Evolutionary conservation across 345 rosid genomes (phyloP), one percentile per base, ranked within the genome.

Genomic region (Laguncularia racemosa): DNA sequence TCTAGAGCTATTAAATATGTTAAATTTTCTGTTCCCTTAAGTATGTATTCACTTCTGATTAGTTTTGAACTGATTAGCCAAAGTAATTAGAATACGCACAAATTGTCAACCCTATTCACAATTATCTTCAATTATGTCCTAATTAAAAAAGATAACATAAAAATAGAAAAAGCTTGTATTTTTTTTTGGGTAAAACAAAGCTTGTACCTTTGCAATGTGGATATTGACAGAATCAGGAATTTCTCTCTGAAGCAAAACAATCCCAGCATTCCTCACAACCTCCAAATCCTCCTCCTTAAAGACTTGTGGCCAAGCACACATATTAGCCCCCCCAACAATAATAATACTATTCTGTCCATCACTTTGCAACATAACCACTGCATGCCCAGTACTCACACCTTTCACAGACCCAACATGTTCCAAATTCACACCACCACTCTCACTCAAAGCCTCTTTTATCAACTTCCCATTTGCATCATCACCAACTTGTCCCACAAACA

Each of bases 291-390:
- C 73, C 48, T 78, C 79, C 16, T 69, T 48, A 46, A 89, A 71
- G 46, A 20, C 66, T 48, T 75, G 78, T 46, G 97, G 91, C 97
- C 99, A 93, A 26, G 73, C 76, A 50, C 66, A 75, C 91, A 79
- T 89, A 56, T 93, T 89, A 19, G 97, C 85, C 13, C 99, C 97
- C 57, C 97, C 97, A 26, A 89, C 92, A 55, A 93, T 89, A 44
- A 93, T 85, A 46, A 93, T 93, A 46, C 96, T 89, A 58, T 93
- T 93, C 76, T 89, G 86, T 55, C 99, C 97, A 67, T 80, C 82
- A 50, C 87, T 58, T 52, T 80, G 96, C 61, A 93, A 80, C 99
- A 89, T 89, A 73, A 93, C 99, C 60, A 93, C 96, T 18, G 99
- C 96, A 68, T 89, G 95, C 18, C 99, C 99, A 62, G 99, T 89